A percentile compares a stretch with the other conserved stretches of the same genome.
These are phyloP conservation scores for Aspergillus puulaauensis DNA, from an alignment of 2,329 filamentous ascomycete genomes.

Conservation along the genomic window DNA sequence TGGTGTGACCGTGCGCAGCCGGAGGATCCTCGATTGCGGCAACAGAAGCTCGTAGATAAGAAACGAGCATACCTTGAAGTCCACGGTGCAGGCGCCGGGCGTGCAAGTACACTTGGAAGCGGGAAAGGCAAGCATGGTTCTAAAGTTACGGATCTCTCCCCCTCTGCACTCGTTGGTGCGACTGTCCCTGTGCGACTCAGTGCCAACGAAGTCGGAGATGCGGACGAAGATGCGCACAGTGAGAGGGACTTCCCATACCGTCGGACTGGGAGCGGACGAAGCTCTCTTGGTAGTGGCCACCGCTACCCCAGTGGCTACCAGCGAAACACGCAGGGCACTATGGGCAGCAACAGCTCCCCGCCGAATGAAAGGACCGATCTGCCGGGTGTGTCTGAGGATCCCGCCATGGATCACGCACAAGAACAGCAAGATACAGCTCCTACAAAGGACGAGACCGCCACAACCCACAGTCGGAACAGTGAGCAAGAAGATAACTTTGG, in stretches of 20 bases:
- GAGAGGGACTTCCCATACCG: conserved; percentile 46
- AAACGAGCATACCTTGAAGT: conserved; percentile 83
- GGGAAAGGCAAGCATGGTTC: conserved; percentile 89
- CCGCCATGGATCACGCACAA: conserved; percentile 28
- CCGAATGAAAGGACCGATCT: conserved; percentile 45
- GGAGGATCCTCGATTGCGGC: conserved; percentile 80
- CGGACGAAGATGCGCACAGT: conserved; percentile 63
- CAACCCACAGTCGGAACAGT: conserved; percentile 31
- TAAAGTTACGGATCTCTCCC: conserved; percentile 76
- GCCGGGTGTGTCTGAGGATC: conserved; percentile 43
- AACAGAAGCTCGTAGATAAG: conserved; percentile 83
- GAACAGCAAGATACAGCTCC: conserved; percentile 28
- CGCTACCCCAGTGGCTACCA: conserved; percentile 48
- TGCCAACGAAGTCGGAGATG: conserved; percentile 92
- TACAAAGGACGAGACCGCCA: conserved; percentile 29
- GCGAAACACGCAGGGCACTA: conserved; percentile 40
- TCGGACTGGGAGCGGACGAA: conserved; percentile 58
- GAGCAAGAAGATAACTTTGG: conserved; percentile 56
- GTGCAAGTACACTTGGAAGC: conserved; percentile 62
- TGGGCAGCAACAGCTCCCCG: conserved; percentile 55
- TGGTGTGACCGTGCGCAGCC: conserved; percentile 96
- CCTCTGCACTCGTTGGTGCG: conserved; percentile 70
- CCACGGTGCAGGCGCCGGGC: conserved; percentile 55
- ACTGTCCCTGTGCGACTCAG: conserved; percentile 89
- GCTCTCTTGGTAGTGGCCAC: conserved; percentile 52